These are phyloP conservation scores for Exophiala bonariae DNA, from an alignment of 2,329 filamentous ascomycete species.

Conservation along the genomic window DNA sequence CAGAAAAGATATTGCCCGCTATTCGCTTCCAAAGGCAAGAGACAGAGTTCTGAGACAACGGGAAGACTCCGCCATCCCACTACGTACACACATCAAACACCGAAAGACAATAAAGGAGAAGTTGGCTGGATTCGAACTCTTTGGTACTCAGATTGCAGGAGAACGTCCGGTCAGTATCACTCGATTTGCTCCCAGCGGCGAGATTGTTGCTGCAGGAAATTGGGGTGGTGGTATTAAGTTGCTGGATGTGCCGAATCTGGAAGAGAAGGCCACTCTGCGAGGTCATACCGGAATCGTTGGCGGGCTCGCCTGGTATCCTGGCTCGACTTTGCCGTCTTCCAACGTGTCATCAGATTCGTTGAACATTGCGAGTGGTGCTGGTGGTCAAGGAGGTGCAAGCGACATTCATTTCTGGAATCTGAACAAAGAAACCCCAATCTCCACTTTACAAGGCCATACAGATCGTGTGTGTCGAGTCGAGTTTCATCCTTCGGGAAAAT, in stretches of 20 bases:
- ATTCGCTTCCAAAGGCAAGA: constrained; percentile 79
- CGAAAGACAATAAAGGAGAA: constrained; percentile 85
- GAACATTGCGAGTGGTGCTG: constrained; percentile 77
- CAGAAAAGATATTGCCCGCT: constrained; percentile 75
- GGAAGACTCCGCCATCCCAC: constrained; percentile 75
- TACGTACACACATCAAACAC: constrained; percentile 89
- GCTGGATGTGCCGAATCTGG: constrained; percentile 77
- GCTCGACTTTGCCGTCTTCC: constrained; percentile 70
- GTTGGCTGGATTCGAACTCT: constrained; percentile 80
- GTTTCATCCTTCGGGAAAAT: constrained; percentile 88
- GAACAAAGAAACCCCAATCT: constrained; percentile 78
- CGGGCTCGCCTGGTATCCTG: constrained; percentile 86
- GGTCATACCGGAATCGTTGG: constrained; percentile 89
- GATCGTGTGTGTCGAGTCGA: constrained; percentile 88
- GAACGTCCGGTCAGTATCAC: constrained; percentile 91
- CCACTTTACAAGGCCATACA: constrained; percentile 78
- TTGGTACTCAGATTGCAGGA: constrained; percentile 88
- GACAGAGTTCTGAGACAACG: constrained; percentile 75
- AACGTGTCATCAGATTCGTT: constrained; percentile 71
- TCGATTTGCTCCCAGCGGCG: constrained; percentile 81
- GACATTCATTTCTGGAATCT: constrained; percentile 89
- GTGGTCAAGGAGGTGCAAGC: constrained; percentile 70
- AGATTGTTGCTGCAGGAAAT: constrained; percentile 83
- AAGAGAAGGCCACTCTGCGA: constrained; percentile 71
- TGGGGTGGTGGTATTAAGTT: constrained; percentile 90